phyloP scores from a whole-genome alignment of 768 basidiomycete genomes.

The Amylocystis lapponica region DNA sequence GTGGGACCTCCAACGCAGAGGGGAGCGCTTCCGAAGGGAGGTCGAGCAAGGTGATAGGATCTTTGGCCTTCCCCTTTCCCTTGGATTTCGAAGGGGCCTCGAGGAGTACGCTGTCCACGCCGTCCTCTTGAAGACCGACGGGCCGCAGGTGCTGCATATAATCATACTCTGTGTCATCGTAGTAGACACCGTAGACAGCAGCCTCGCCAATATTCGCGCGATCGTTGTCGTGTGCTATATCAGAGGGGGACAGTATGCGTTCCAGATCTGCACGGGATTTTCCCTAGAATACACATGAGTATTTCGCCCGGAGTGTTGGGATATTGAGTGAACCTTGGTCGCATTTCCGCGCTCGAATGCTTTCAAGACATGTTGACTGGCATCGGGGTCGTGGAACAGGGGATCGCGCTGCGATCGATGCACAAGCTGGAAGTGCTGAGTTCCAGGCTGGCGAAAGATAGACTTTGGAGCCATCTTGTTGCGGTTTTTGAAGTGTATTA shows the following conservation, averaged over 20 bases:
- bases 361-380: slow-evolving; percentile 85
- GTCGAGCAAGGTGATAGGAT: slow-evolving; percentile 41
- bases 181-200: slow-evolving; percentile 83
- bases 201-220: slow-evolving; percentile 79
- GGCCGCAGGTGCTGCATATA: slow-evolving; percentile 95
- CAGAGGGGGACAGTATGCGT: slow-evolving; percentile 40
- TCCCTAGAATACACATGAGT: slow-evolving; percentile 39
- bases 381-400: slow-evolving; percentile 88
- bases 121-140: slow-evolving; percentile 72
- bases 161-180: slow-evolving; percentile 94
- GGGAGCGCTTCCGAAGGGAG: slow-evolving; percentile 70
- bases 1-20: slow-evolving; percentile 66
- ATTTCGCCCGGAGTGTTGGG: neutral
- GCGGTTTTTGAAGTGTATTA: too few relatives aligned
- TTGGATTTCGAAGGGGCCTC: slow-evolving; percentile 57
- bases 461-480: slow-evolving; percentile 77
- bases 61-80: slow-evolving; percentile 34
- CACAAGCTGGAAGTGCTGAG: slow-evolving; percentile 94
- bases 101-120: slow-evolving; percentile 74
- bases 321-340: slow-evolving; percentile 44
- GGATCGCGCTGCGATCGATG: slow-evolving; percentile 96
- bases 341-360: slow-evolving; percentile 67
- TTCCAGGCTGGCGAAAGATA: slow-evolving; percentile 84
- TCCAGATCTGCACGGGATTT: slow-evolving; percentile 83
- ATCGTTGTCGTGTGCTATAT: slow-evolving; percentile 38